A percentile compares a stretch with the other conserved stretches of the same genome.
These are phyloP conservation scores for Alectoria sarmentosa DNA, from an alignment of 495 filamentous ascomycete genomes.

Conservation along the genomic window DNA sequence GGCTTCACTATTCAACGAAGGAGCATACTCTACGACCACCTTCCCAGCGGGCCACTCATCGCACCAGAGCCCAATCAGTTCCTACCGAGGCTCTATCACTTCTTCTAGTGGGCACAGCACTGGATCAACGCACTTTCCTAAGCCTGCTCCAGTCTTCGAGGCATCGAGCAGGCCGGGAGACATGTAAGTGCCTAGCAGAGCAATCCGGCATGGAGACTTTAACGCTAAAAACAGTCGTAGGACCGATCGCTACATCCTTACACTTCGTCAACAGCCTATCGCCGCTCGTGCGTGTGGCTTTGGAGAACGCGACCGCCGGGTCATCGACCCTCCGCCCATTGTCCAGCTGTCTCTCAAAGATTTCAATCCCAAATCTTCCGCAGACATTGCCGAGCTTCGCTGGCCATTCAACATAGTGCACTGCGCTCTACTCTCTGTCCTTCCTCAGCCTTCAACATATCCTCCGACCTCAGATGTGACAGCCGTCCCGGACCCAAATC, in stretches of 20 bases:
- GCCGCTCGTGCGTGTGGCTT: conserved; percentile 91
- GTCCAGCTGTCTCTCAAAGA: conserved; percentile 76
- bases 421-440: conserved; percentile 52
- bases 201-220: background rate
- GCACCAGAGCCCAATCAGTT: conserved; percentile 18
- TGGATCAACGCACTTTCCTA: conserved; percentile 11
- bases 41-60: conserved; percentile 9
- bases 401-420: conserved; percentile 78
- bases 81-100: conserved; percentile 20
- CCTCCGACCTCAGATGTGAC: conserved; percentile 33
- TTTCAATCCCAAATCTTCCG: conserved; percentile 43
- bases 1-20: conserved; percentile 21
- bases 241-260: conserved; percentile 47
- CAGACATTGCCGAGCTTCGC: conserved; percentile 53
- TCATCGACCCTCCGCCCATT: conserved; percentile 93
- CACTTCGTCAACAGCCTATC: conserved; percentile 81
- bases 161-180: conserved; percentile 2
- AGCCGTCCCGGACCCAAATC: conserved; percentile 36
- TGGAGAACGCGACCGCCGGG: conserved; percentile 84
- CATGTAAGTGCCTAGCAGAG: conserved; percentile 14
- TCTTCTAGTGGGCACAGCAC: conserved; percentile 20
- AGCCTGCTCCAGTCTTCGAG: conserved; percentile 3
- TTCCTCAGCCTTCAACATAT: conserved; percentile 33
- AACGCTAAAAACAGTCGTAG: conserved; percentile 18
- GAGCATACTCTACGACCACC: conserved; percentile 12